phyloP scores from a whole-genome alignment of 805 yeast genomes.

The Metahyphopichia silvanorum region DNA sequence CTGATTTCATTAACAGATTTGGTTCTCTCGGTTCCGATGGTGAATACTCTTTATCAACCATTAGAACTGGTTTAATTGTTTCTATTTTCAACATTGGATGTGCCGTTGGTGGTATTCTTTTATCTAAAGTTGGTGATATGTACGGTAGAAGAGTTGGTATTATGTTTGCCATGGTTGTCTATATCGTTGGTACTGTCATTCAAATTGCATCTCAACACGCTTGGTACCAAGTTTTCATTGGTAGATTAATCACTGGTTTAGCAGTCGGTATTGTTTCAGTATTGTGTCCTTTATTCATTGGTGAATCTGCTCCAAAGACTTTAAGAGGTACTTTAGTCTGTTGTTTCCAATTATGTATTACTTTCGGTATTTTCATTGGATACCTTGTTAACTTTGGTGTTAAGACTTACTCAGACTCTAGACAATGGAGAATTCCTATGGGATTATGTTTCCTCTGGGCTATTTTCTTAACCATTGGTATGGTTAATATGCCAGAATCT shows the following conservation, averaged over 20 bases:
- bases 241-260: constrained; percentile 67
- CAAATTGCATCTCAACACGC: constrained; percentile 52
- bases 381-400: constrained; percentile 66
- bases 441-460: constrained; percentile 55
- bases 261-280: constrained; percentile 73
- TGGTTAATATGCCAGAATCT: constrained; percentile 64
- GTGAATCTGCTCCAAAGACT: constrained; percentile 68
- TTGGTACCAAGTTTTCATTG: constrained; percentile 66
- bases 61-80: constrained; percentile 50
- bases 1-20: constrained; percentile 49
- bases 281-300: constrained; percentile 62
- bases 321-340: constrained; percentile 70
- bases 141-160: constrained; percentile 60
- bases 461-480: constrained; percentile 44
- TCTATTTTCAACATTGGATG: constrained; percentile 65
- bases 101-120: constrained; percentile 64
- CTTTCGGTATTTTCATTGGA: constrained; percentile 69
- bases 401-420: constrained; percentile 45
- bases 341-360: constrained; percentile 66
- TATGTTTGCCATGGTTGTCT: constrained; percentile 49
- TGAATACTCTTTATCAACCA: constrained; percentile 35
- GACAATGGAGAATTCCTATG: constrained; percentile 69
- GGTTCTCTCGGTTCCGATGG: constrained; percentile 44
- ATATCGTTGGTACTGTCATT: constrained; percentile 57
- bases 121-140: constrained; percentile 55